Conservation (phyloP, 495 filamentous ascomycete species). For the Xanthoparmelia taractica region DNA sequence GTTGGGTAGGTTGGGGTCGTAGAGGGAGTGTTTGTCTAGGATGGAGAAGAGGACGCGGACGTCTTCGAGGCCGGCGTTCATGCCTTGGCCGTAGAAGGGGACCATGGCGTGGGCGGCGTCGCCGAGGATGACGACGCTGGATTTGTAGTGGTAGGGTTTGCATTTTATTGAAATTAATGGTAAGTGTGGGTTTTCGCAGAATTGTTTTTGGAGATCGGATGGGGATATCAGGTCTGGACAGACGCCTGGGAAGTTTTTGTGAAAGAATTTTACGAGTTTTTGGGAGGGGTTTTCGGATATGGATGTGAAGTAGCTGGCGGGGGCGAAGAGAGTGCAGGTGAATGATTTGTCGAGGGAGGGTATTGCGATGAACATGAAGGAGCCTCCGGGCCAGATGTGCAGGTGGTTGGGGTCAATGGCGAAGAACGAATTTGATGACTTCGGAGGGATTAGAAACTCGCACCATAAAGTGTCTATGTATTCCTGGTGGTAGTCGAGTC, state of each 20-base stretch:
- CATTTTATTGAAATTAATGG: conserved; percentile 91
- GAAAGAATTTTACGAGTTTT: conserved; percentile 63
- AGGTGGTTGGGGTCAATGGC: conserved; percentile 81
- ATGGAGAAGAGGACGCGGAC: conserved; percentile 69
- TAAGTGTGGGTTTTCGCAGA: conserved; percentile 72
- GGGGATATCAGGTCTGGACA: conserved; percentile 67
- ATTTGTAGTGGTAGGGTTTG: conserved; percentile 70
- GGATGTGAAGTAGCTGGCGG: conserved; percentile 45
- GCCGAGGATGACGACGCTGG: conserved; percentile 76
- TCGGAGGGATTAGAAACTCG: conserved; percentile 76
- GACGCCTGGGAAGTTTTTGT: conserved; percentile 77
- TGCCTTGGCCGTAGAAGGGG: conserved; percentile 86
- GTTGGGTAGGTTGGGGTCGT: conserved; percentile 18
- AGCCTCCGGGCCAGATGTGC: conserved; percentile 91
- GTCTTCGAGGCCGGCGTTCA: conserved; percentile 83
- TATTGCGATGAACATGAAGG: conserved; percentile 97
- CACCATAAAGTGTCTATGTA: conserved; percentile 98
- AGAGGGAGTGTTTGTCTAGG: conserved; percentile 57
- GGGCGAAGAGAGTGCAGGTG: conserved; percentile 89
- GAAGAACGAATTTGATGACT: conserved; percentile 51
- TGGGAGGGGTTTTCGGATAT: conserved; percentile 49
- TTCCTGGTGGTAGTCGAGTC: conserved; percentile 85
- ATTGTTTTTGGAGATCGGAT: conserved; percentile 59
- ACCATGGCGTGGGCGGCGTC: conserved; percentile 98
- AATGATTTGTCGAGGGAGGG: conserved; percentile 84